These are phyloP conservation scores for Boeremia exigua DNA, from an alignment of 2,329 filamentous ascomycete species.

Conservation along the genomic window DNA sequence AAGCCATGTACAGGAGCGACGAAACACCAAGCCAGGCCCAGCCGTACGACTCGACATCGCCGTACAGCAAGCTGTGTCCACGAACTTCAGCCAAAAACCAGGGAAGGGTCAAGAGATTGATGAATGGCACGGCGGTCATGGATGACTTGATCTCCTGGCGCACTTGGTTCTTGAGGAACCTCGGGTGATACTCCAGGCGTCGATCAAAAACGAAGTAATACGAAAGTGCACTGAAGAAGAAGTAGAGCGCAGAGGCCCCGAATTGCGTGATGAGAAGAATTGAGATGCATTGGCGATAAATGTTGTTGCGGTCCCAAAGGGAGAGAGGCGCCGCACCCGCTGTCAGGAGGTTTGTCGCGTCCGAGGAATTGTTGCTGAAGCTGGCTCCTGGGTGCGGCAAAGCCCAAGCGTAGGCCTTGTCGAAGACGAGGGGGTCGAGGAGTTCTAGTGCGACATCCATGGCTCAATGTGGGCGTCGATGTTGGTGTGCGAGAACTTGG, in stretches of 20 bases:
- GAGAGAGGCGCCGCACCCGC: constrained; percentile 13
- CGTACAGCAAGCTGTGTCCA: constrained; percentile 54
- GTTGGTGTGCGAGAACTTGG: constrained; percentile 8
- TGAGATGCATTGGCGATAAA: constrained; percentile 24
- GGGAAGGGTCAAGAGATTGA: constrained; percentile 55
- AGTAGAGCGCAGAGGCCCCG: constrained; percentile 22
- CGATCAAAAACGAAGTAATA: constrained; percentile 49
- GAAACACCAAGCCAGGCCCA: constrained; percentile 50
- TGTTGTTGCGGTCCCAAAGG: constrained; percentile 28
- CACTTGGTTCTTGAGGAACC: constrained; percentile 58
- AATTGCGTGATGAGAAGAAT: constrained; percentile 25
- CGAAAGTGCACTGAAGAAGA: constrained; percentile 25
- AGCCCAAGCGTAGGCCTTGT: constrained; percentile 26
- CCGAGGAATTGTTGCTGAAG: constrained; percentile 15
- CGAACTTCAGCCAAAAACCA: constrained; percentile 58
- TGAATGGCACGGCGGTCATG: constrained; percentile 53
- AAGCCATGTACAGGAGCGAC: constrained; percentile 53
- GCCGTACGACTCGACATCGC: constrained; percentile 41
- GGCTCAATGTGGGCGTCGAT: constrained; percentile 8
- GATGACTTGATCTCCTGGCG: constrained; percentile 54
- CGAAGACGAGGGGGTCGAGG: constrained; percentile 25
- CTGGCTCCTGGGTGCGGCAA: constrained; percentile 16
- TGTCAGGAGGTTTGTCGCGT: constrained; percentile 12
- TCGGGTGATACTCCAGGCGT: constrained; percentile 55
- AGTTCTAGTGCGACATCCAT: constrained; percentile 28